Evolutionary conservation across 2,329 filamentous ascomycete genomes (phyloP).

Genomic region (Exophiala calicioides): DNA sequence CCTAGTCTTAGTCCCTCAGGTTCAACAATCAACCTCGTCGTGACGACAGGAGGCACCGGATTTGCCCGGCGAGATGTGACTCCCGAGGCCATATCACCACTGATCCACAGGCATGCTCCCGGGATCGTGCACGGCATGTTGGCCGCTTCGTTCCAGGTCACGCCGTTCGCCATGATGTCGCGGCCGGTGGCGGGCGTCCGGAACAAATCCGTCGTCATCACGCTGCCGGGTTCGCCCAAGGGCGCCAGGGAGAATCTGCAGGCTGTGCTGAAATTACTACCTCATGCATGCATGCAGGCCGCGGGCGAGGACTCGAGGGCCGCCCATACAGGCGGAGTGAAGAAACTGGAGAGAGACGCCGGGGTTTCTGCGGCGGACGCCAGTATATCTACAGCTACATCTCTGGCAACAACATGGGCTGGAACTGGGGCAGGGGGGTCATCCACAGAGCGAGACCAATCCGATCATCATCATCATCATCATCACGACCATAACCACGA

Average conservation of each 20-base stretch:
- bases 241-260: slow-evolving; percentile 92
- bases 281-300: slow-evolving; percentile 91
- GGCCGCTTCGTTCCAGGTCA: slow-evolving; percentile 76
- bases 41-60: slow-evolving; percentile 91
- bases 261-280: slow-evolving; percentile 82
- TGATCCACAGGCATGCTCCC: slow-evolving; percentile 82
- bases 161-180: slow-evolving; percentile 96
- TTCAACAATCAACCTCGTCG: slow-evolving; percentile 65
- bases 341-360: slow-evolving; percentile 81
- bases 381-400: slow-evolving; percentile 10
- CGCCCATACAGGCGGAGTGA: slow-evolving; percentile 77
- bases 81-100: slow-evolving; percentile 80
- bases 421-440: no score
- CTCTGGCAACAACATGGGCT: slow-evolving; percentile 9
- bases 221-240: slow-evolving; percentile 91
- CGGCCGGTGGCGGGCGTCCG: slow-evolving; percentile 87
- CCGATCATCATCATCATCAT: slow-evolving; percentile 34
- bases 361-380: slow-evolving; percentile 52
- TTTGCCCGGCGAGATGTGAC: slow-evolving; percentile 85
- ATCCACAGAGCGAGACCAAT: slow-evolving; percentile 24
- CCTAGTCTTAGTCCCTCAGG: slow-evolving; percentile 38
- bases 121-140: slow-evolving; percentile 96
- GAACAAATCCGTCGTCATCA: slow-evolving; percentile 78
- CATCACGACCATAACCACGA: slow-evolving; percentile 41
- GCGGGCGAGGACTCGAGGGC: slow-evolving; percentile 77